Evolutionary conservation across 2,329 filamentous ascomycete genomes (phyloP).

Genomic region (Alternaria conjuncta): DNA sequence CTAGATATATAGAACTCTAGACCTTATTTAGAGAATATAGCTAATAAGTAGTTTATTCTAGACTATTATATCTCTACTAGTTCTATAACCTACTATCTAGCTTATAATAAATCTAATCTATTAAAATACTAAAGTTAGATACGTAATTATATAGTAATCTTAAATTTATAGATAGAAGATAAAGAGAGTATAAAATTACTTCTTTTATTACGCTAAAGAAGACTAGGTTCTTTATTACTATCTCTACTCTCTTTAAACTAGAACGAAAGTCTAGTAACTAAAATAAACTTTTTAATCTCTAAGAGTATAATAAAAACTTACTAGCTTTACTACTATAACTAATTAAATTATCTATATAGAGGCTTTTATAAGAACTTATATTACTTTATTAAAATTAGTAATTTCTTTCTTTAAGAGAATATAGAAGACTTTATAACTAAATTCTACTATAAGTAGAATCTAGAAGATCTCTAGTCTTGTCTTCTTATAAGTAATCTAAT

Average conservation of each 20-base stretch:
- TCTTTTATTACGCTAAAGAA: background rate
- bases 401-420: slow-evolving; percentile 3
- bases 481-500: slow-evolving; percentile 5
- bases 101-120: background rate
- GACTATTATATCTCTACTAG: background rate
- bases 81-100: background rate
- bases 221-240: background rate
- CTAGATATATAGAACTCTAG: background rate
- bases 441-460: slow-evolving; percentile 7
- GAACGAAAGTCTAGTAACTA: background rate
- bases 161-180: background rate
- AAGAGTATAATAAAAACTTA: background rate
- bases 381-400: background rate
- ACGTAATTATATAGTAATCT: background rate
- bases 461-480: slow-evolving; percentile 7
- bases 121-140: background rate
- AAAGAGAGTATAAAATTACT: background rate
- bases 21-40: background rate
- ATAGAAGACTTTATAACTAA: background rate
- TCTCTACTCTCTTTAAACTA: slow-evolving; percentile 1
- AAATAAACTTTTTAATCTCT: background rate
- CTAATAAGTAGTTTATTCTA: background rate
- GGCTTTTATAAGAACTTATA: background rate
- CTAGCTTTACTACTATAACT: slow-evolving; percentile 1
- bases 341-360: slow-evolving; percentile 3